These are phyloP conservation scores for Rosa multiflora DNA, from an alignment of 306 rosid genomes.

Conservation along the genomic window DNA sequence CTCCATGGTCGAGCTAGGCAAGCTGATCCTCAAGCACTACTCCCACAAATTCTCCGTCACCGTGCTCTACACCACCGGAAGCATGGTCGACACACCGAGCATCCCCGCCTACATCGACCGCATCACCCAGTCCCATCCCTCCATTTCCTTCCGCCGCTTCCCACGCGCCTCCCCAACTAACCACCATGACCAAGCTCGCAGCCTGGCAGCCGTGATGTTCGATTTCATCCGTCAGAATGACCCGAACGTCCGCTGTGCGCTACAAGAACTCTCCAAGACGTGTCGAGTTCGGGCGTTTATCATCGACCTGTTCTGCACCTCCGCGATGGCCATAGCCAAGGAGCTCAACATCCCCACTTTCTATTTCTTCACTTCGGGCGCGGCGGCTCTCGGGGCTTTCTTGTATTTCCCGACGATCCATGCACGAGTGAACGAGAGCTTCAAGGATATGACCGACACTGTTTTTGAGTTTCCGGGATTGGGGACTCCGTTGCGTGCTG, in stretches of 20 bases:
- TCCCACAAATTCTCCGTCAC: slow-evolving; percentile 24
- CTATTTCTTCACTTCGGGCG: slow-evolving; percentile 31
- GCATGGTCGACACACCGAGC: neutral
- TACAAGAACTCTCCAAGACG: slow-evolving; percentile 23
- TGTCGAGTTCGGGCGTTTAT: slow-evolving; percentile 22
- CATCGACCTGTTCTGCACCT: slow-evolving; percentile 29
- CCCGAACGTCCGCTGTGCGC: slow-evolving; percentile 4
- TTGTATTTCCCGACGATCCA: slow-evolving; percentile 13
- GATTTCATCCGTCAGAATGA: slow-evolving; percentile 24
- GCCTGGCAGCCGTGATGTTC: neutral
- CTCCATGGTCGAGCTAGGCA: slow-evolving; percentile 43
- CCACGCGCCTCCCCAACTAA: neutral
- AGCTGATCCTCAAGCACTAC: slow-evolving; percentile 27
- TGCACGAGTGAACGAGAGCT: slow-evolving; percentile 9
- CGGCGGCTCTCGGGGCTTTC: slow-evolving; percentile 13
- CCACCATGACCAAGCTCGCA: neutral
- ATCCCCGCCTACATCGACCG: slow-evolving; percentile 19
- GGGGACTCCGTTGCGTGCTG: neutral
- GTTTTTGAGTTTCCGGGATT: slow-evolving; percentile 17
- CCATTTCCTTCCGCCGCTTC: slow-evolving; percentile 35
- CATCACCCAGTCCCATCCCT: slow-evolving; percentile 28
- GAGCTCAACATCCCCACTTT: slow-evolving; percentile 28
- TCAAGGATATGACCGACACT: neutral
- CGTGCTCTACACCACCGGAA: slow-evolving; percentile 28
- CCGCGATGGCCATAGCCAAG: slow-evolving; percentile 6